Evolutionary conservation across 441 rosid genomes (phyloP).

Genomic region (Isatis lusitanica): DNA sequence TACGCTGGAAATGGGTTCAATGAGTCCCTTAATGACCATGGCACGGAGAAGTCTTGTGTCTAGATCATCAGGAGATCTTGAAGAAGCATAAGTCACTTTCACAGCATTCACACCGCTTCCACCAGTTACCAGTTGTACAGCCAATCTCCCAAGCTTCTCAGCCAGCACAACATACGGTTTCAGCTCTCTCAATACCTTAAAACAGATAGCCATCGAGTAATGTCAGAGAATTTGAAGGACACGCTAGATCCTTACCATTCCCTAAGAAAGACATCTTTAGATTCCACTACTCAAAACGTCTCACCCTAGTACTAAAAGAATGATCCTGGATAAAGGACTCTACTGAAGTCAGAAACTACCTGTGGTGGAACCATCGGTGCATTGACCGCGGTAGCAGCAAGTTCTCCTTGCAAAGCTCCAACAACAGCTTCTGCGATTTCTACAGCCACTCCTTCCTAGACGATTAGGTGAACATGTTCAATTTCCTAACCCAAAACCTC

Average conservation of each 20-base stretch:
- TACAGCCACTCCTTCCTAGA: slow-evolving; percentile 71
- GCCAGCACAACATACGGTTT: slow-evolving; percentile 60
- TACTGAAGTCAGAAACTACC: slow-evolving; percentile 27
- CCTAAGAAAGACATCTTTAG: not conserved
- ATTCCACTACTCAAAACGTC: not conserved
- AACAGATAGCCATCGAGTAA: not conserved
- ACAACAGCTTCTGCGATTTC: slow-evolving; percentile 71
- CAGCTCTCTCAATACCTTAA: slow-evolving; percentile 53
- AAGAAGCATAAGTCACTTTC: slow-evolving; percentile 53
- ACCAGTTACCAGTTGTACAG: slow-evolving; percentile 65
- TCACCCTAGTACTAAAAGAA: not conserved
- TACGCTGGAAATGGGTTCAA: slow-evolving; percentile 59
- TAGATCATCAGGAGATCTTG: slow-evolving; percentile 60
- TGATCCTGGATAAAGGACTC: not conserved
- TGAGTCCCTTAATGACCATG: slow-evolving; percentile 61
- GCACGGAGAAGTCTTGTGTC: slow-evolving; percentile 69
- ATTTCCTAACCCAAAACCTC: not conserved
- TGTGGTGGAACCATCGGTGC: slow-evolving; percentile 69
- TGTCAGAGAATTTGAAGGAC: slow-evolving; percentile 1
- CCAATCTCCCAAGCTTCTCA: slow-evolving; percentile 64
- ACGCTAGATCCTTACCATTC: not conserved
- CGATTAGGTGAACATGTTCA: not conserved
- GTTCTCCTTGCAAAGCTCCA: slow-evolving; percentile 62
- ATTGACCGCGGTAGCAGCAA: slow-evolving; percentile 64
- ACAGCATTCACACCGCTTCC: slow-evolving; percentile 58